A percentile compares a stretch with the other conserved stretches of the same genome.
Evolutionary conservation across 257 asterid genomes (phyloP).

Genomic region (Penstemon newberryi): DNA sequence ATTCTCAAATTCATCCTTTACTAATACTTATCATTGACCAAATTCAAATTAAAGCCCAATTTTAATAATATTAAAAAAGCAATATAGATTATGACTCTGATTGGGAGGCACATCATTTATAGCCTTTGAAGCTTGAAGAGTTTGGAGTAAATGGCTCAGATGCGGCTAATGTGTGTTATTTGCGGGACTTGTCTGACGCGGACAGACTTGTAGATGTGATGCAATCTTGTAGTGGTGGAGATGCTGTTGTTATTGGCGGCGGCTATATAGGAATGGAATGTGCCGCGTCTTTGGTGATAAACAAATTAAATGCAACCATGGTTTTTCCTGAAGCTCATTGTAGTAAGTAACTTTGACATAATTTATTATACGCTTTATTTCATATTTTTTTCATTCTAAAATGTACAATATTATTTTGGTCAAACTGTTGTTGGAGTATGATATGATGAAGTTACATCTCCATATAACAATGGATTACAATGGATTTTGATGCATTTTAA

Average conservation of each 20-base stretch:
- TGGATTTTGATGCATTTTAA: neutral
- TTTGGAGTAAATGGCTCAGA: constrained; percentile 81
- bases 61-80: neutral
- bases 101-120: constrained; percentile 30
- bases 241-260: constrained; percentile 85
- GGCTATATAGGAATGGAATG: constrained; percentile 97
- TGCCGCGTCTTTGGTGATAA: constrained; percentile 83
- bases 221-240: constrained; percentile 66
- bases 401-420: neutral
- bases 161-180: constrained; percentile 77
- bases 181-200: constrained; percentile 78
- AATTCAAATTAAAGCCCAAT: constrained; percentile 1
- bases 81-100: constrained; percentile 23
- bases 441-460: neutral
- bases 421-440: neutral
- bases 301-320: constrained; percentile 72
- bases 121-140: constrained; percentile 94
- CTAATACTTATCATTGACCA: constrained; percentile 1
- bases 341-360: constrained; percentile 47
- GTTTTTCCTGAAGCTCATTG: constrained; percentile 92
- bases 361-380: neutral
- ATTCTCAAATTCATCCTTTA: neutral
- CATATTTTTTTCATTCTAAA: neutral
- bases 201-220: constrained; percentile 66
- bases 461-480: neutral